These are phyloP conservation scores for Trichoderma endophyticum DNA, from an alignment of 2,329 filamentous ascomycete genomes.

Conservation along the genomic window DNA sequence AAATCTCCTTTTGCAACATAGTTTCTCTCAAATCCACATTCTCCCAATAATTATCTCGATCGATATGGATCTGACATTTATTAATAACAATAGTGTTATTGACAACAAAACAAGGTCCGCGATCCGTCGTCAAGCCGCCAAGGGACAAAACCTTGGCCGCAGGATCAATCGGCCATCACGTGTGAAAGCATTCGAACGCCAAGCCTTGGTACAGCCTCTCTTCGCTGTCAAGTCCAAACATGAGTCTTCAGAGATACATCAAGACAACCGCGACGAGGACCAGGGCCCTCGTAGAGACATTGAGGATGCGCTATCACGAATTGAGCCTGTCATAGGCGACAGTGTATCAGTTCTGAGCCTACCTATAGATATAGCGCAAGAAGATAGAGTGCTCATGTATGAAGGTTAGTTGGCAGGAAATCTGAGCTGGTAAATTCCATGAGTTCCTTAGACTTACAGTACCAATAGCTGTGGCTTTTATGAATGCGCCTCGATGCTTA, in stretches of 20 bases:
- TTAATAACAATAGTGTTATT: neutral
- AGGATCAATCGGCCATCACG: constrained; percentile 1
- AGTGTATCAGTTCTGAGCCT: neutral
- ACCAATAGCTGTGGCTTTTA: neutral
- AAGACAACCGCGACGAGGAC: neutral
- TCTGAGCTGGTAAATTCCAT: neutral
- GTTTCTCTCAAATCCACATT: neutral
- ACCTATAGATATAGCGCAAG: neutral
- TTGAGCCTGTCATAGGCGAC: neutral
- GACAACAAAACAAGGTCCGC: neutral
- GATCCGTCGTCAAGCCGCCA: neutral
- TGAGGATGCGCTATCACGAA: neutral
- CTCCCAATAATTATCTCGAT: neutral
- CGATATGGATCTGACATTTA: neutral
- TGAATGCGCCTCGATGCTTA: neutral
- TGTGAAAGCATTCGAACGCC: neutral
- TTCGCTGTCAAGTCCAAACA: neutral
- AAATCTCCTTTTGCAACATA: neutral
- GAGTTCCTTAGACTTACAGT: neutral
- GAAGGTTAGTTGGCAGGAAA: neutral
- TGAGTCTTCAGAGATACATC: neutral
- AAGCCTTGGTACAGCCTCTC: neutral
- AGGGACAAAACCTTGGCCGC: neutral
- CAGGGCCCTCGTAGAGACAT: no score
- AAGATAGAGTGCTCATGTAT: neutral